Percentiles rank a stretch among this genome's conserved stretches.
These are phyloP conservation scores for Fusarium redolens DNA, from an alignment of 2,329 filamentous ascomycete genomes.

Conservation along the genomic window DNA sequence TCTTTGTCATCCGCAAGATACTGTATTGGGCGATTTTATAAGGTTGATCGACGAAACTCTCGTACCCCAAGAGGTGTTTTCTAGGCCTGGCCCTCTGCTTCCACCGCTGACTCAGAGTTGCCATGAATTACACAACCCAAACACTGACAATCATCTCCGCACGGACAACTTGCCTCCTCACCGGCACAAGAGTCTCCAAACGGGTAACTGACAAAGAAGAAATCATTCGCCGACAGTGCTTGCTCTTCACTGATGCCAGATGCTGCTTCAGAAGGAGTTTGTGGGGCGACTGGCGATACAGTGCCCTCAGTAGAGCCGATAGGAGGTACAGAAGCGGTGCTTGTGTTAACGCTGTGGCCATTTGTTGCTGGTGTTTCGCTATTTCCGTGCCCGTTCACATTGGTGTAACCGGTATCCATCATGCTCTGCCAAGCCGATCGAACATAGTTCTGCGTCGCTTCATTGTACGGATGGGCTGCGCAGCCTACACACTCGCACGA, in stretches of 20 bases:
- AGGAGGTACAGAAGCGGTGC: slow-evolving; percentile 24
- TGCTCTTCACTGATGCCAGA: slow-evolving; percentile 62
- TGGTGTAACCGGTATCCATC: slow-evolving; percentile 46
- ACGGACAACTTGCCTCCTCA: slow-evolving; percentile 63
- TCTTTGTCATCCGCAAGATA: not conserved
- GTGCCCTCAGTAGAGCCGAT: slow-evolving; percentile 42
- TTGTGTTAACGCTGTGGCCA: slow-evolving; percentile 25
- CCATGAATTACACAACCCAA: slow-evolving; percentile 67
- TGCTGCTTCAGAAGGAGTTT: slow-evolving; percentile 61
- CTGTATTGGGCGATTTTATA: not conserved
- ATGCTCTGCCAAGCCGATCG: slow-evolving; percentile 60
- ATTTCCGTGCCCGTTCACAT: slow-evolving; percentile 41
- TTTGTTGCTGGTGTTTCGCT: slow-evolving; percentile 35
- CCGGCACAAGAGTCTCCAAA: slow-evolving; percentile 61
- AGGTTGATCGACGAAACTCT: not conserved
- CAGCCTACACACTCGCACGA: slow-evolving; percentile 76
- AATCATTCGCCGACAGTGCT: slow-evolving; percentile 63
- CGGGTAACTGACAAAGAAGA: slow-evolving; percentile 69
- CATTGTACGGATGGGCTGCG: slow-evolving; percentile 74
- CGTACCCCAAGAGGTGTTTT: not conserved
- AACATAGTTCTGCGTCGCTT: slow-evolving; percentile 67
- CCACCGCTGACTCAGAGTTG: slow-evolving; percentile 38
- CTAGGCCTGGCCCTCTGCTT: slow-evolving; percentile 13
- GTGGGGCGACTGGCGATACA: slow-evolving; percentile 54
- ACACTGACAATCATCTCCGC: slow-evolving; percentile 70